Percentiles rank a stretch among this genome's conserved stretches.
phyloP scores from a whole-genome alignment of 345 rosid species.

The Triadica sebifera region DNA sequence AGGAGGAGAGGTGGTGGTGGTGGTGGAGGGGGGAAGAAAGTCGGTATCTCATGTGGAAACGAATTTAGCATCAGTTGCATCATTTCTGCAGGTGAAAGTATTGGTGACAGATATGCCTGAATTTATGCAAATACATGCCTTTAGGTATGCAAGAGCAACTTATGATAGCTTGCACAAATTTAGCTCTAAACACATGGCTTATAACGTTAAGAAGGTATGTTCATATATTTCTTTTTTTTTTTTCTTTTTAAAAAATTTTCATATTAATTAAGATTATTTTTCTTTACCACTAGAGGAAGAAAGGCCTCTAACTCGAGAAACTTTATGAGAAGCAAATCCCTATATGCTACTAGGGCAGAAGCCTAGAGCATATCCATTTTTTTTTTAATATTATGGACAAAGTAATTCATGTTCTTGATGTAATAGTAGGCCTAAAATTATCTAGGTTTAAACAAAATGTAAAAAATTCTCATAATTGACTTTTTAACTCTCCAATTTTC shows the following conservation, averaged over 20 bases:
- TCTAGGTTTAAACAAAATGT: too few relatives aligned
- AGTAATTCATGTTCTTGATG: too few relatives aligned
- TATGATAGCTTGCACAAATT: constrained; percentile 71
- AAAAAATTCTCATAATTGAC: too few relatives aligned
- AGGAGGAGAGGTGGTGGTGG: not conserved
- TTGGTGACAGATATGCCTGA: constrained; percentile 83
- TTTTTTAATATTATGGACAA: too few relatives aligned
- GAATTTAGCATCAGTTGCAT: constrained; percentile 52
- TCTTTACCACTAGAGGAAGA: too few relatives aligned
- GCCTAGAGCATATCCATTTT: too few relatives aligned
- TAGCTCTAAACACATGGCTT: constrained; percentile 82
- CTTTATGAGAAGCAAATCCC: too few relatives aligned
- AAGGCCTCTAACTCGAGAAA: too few relatives aligned
- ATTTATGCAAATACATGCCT: constrained; percentile 87
- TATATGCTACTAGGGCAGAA: too few relatives aligned
- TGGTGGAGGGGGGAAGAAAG: constrained; percentile 55
- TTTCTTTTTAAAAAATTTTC: not conserved
- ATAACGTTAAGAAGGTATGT: constrained; percentile 76
- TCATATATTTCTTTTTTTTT: not conserved
- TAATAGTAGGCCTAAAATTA: too few relatives aligned
- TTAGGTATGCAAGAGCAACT: constrained; percentile 69
- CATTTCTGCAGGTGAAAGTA: constrained; percentile 80
- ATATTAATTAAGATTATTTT: too few relatives aligned
- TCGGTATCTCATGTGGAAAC: constrained; percentile 80
- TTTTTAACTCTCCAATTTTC: too few relatives aligned